Evolutionary conservation across 2,329 filamentous ascomycete genomes (phyloP).

Genomic region (Trichoderma oligosporum): DNA sequence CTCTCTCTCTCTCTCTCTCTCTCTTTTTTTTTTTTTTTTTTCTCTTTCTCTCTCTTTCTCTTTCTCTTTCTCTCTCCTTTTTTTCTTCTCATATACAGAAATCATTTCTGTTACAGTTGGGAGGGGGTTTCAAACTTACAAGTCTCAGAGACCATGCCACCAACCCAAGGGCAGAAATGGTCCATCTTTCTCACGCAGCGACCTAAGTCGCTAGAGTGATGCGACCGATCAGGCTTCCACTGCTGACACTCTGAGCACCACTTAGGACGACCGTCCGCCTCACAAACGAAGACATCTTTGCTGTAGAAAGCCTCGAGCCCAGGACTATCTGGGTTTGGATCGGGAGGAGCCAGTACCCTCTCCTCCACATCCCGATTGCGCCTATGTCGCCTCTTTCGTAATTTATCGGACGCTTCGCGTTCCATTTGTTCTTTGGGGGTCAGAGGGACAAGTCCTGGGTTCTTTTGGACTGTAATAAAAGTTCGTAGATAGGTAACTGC

Average conservation of each 20-base stretch:
- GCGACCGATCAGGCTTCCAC: conserved; percentile 83
- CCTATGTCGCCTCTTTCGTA: conserved; percentile 23
- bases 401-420: conserved; percentile 35
- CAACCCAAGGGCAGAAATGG: conserved; percentile 96
- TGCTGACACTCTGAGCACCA: conserved; percentile 83
- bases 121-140: conserved; percentile 41
- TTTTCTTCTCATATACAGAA: too few relatives aligned
- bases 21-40: too few relatives aligned
- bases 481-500: conserved; percentile 67
- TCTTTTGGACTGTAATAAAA: conserved; percentile 60
- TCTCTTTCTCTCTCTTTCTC: too few relatives aligned
- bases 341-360: conserved; percentile 37
- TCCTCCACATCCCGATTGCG: conserved; percentile 29
- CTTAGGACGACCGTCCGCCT: conserved; percentile 74
- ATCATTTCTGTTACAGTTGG: neutral
- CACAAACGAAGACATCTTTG: conserved; percentile 79
- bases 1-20: too few relatives aligned
- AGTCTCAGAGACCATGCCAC: conserved; percentile 82
- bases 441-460: conserved; percentile 71
- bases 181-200: conserved; percentile 89
- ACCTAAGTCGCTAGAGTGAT: conserved; percentile 79
- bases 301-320: conserved; percentile 74
- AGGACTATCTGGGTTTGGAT: conserved; percentile 56
- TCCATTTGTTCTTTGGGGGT: conserved; percentile 27
- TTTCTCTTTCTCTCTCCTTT: too few relatives aligned